Conservation (phyloP, 768 basidiomycete species). For the Suillus clintonianus region DNA sequence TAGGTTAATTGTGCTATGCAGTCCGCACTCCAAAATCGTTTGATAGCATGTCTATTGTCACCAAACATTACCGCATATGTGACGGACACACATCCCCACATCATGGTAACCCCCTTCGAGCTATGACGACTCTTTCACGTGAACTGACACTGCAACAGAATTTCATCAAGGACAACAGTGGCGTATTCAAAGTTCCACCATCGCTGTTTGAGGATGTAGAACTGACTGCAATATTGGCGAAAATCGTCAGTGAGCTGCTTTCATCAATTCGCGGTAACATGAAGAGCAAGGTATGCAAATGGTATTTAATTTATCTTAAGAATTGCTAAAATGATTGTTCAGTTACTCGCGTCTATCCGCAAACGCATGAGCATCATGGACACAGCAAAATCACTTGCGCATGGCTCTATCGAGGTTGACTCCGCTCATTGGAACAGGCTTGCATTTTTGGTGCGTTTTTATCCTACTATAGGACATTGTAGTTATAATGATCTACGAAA, state of each 20-base stretch:
- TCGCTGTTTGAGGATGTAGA: not conserved
- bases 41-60: constrained; percentile 7
- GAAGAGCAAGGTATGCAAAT: not conserved
- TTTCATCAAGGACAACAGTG: not conserved
- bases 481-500: not conserved
- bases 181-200: constrained; percentile 7
- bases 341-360: not conserved
- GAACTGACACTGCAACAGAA: not conserved
- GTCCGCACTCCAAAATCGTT: not conserved
- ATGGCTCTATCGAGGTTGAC: constrained; percentile 7
- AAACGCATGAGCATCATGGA: constrained; percentile 7
- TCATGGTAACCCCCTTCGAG: constrained; percentile 1
- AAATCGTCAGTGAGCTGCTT: constrained; percentile 1
- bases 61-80: constrained; percentile 6
- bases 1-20: not conserved
- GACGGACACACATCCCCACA: not conserved
- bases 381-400: not conserved
- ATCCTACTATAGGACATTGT: not conserved
- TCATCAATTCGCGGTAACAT: not conserved
- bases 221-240: not conserved
- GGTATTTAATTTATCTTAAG: not conserved
- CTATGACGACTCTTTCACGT: not conserved
- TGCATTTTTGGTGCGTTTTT: constrained; percentile 4
- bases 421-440: constrained; percentile 5
- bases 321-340: not conserved